Base-by-base conservation (phyloP, 1,139 yeast genomes). In the Hansenula sp. region DNA sequence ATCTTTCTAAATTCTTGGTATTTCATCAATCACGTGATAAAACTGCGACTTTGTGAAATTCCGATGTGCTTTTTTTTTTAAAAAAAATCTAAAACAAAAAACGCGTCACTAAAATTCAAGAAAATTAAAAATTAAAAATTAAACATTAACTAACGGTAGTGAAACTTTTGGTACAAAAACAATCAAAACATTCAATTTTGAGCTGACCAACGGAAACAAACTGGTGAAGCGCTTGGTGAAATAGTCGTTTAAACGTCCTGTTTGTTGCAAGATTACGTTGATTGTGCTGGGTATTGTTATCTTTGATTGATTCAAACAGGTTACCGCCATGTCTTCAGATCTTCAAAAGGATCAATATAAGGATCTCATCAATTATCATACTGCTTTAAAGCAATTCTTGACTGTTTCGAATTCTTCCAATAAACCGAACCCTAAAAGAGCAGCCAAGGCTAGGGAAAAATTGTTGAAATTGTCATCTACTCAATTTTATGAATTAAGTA, bases 401-500 rank as follows among this genome's bases (percentile, higher is more conserved):
- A 46, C 42, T 31, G 50, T 56, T 28, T 54, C 57, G 1, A 48
- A 43, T 2, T 51, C 49, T 1, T 44, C 54, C 5, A 12, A 48
- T 2, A 54, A 52, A 41, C 12, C 63, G 8, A 63, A 57, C 38
- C 63, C 88, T 18, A 65, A 80, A 43, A 63, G 91, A 49, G 88
- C 89, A 18, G 79, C 78, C 38, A 79, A 87, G 57, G 96, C 96
- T 6, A 75, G 96, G 53, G 93, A 87, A 55, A 91, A 93, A 66
- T 77, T 91, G 41, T 73, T 86, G 50, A 85, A 85, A 58, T 74
- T 93, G 47, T 81, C 94, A 1, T 70, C 76, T n/a, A 81, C 83
- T n/a, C 98, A 93, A 64, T 89, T 91, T 59, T 74, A 77, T 48
- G 99, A 91, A 62, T 77, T 91, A 47, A 81, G 95, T 50, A 90